Evolutionary conservation across 305 asterid genomes (phyloP), one percentile per base, ranked within the genome.

Genomic region (Rubia balearica): DNA sequence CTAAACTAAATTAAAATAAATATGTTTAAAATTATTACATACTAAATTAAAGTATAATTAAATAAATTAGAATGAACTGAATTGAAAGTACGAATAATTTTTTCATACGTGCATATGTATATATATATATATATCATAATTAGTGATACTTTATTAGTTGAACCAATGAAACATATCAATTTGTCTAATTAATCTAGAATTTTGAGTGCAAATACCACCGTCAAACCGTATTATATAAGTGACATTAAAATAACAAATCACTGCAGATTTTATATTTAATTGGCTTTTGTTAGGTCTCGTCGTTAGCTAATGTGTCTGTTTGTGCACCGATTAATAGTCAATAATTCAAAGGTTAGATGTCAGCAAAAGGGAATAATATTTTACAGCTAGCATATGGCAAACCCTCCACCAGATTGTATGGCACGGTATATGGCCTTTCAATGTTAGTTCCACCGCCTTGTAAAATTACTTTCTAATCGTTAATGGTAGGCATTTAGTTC

Each of bases 291-390:
- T 67, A 67, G 73, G 73, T 67, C 62, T 38, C 60, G 30, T 61
- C n/a, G 53, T 43, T 30, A 27, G 16, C 42, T 33, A 33, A 62
- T 64, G 13, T 67, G 73, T 46, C 72, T 55, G 40, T 59, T 67
- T 45, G 69, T 14, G 30, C 55, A 42, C 69, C 59, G 59, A 51
- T 51, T 16, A 16, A 1, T 8, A 13, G 61, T 66, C 69, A 67
- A 74, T 59, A 59, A 46, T 74, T 5, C 77, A 74, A 64, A 61
- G 24, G 62, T 67, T 71, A n/a, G 69, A 59, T 19, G 53, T 67
- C 77, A 21, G 5, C 72, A 66, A 1, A 51, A 38, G 7, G 57
- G 8, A 30, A 27, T 13, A 48, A 4, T 40, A 69, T 1, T 69
- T 55, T 69, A 14, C 42, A 30, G 67, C 45, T 33, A 62, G 67